Conservation (phyloP, 352 stramenopile genomes). For the Peronospora farinosa region DNA sequence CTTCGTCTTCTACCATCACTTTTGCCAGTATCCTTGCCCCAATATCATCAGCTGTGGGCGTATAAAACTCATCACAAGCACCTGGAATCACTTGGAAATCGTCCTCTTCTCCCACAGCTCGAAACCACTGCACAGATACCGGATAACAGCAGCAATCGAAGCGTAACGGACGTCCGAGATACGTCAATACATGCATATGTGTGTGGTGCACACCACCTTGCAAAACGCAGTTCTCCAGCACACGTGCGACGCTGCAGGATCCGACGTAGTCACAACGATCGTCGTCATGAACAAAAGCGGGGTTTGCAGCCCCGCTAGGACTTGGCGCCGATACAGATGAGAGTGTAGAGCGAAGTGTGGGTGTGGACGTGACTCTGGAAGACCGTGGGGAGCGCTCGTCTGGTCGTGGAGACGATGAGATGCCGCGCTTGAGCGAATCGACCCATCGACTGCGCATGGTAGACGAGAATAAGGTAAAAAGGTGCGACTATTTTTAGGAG, state of each 20-base stretch:
- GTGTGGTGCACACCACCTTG: conserved; percentile 82
- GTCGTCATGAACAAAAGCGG: conserved; percentile 43
- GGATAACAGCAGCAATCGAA: conserved; percentile 64
- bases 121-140: conserved; percentile 69
- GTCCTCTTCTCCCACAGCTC: conserved; percentile 49
- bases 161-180: conserved; percentile 54
- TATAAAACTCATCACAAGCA: conserved; percentile 71
- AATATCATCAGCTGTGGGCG: conserved; percentile 74
- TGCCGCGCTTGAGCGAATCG: conserved; percentile 59
- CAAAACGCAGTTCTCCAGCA: conserved; percentile 68
- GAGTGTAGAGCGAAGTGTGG: conserved; percentile 25
- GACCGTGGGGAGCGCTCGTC: conserved; percentile 16
- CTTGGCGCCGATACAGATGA: conserved; percentile 17
- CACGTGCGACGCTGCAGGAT: conserved; percentile 49
- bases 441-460: conserved; percentile 68
- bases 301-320: conserved; percentile 30
- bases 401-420: conserved; percentile 33
- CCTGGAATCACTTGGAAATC: conserved; percentile 71
- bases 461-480: conserved; percentile 8
- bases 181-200: conserved; percentile 73
- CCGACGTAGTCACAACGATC: conserved; percentile 55
- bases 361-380: conserved; percentile 7
- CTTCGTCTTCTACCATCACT: conserved; percentile 67
- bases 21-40: conserved; percentile 65
- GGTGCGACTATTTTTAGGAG: conserved; percentile 5